These are phyloP conservation scores for Pelargonium australe DNA, from an alignment of 441 rosid species.

Conservation along the genomic window DNA sequence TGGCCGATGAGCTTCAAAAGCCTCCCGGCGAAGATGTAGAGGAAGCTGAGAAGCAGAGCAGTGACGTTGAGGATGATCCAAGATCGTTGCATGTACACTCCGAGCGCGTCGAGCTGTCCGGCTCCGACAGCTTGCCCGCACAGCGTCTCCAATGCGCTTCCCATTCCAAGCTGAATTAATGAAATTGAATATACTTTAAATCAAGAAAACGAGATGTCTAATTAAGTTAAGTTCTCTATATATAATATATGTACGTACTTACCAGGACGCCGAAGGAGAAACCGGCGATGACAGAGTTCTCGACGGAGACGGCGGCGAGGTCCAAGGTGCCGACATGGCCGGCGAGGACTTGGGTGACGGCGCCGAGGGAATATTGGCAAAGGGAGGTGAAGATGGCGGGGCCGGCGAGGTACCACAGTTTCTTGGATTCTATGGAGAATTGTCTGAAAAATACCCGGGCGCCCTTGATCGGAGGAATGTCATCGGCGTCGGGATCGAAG, in stretches of 20 bases:
- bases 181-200: too few species aligned
- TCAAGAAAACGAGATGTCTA: too few species aligned
- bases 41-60: slow-evolving; percentile 16
- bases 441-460: slow-evolving; percentile 24
- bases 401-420: slow-evolving; percentile 35
- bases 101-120: slow-evolving; percentile 34
- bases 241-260: too few species aligned
- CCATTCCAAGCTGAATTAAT: slow-evolving; percentile 19
- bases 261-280: slow-evolving; percentile 47
- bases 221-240: too few species aligned
- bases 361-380: slow-evolving; percentile 51
- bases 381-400: slow-evolving; percentile 34
- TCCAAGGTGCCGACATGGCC: slow-evolving; percentile 40
- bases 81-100: slow-evolving; percentile 42
- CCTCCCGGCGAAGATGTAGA: slow-evolving; percentile 28
- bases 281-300: slow-evolving; percentile 53
- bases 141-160: slow-evolving; percentile 43
- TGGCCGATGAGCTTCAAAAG: slow-evolving; percentile 31
- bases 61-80: slow-evolving; percentile 34
- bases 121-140: slow-evolving; percentile 47
- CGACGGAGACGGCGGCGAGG: slow-evolving; percentile 48
- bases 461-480: slow-evolving; percentile 27
- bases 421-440: slow-evolving; percentile 28
- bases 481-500: slow-evolving; percentile 14
- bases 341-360: slow-evolving; percentile 41